phyloP scores from a whole-genome alignment of 169 alveolate genomes.

The Perkinsus olseni region DNA sequence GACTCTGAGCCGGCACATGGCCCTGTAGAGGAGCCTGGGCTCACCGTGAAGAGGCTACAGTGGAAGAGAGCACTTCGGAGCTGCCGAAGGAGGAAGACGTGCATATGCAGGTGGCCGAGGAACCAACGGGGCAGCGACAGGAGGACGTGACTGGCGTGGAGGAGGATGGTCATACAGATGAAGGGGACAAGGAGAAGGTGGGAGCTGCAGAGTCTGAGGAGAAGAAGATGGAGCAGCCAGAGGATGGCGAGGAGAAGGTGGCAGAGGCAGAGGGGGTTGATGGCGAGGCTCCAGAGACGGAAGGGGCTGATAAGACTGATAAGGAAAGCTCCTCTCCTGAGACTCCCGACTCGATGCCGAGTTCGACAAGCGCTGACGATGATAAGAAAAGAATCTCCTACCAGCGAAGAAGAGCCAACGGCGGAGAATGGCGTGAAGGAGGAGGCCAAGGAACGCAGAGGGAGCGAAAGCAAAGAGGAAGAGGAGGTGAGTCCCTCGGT shows the following conservation, averaged over 20 bases:
- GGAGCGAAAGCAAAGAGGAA: neutral
- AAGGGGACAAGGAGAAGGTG: neutral
- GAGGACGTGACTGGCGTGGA: neutral
- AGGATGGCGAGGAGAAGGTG: neutral
- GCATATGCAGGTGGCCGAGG: neutral
- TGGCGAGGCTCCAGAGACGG: slow-evolving; percentile 2
- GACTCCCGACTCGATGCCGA: neutral
- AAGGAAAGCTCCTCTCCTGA: neutral
- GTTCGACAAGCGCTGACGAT: neutral
- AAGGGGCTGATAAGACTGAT: neutral
- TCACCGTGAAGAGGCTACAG: too few species aligned
- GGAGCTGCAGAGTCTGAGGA: slow-evolving; percentile 5
- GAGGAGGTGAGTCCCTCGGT: neutral
- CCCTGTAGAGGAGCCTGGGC: too few species aligned
- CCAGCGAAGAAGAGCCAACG: neutral
- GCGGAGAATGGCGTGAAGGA: neutral
- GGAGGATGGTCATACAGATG: too few species aligned
- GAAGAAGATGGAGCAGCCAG: neutral
- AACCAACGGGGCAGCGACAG: neutral
- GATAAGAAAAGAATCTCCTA: neutral
- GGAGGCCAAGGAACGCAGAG: neutral
- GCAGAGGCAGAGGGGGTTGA: neutral
- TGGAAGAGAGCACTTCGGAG: neutral
- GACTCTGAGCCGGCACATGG: too few species aligned
- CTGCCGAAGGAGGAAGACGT: neutral